A percentile compares a stretch with the other conserved stretches of the same genome.
Evolutionary conservation across 2,329 filamentous ascomycete species (phyloP).

Genomic region (Myotisia sp.): DNA sequence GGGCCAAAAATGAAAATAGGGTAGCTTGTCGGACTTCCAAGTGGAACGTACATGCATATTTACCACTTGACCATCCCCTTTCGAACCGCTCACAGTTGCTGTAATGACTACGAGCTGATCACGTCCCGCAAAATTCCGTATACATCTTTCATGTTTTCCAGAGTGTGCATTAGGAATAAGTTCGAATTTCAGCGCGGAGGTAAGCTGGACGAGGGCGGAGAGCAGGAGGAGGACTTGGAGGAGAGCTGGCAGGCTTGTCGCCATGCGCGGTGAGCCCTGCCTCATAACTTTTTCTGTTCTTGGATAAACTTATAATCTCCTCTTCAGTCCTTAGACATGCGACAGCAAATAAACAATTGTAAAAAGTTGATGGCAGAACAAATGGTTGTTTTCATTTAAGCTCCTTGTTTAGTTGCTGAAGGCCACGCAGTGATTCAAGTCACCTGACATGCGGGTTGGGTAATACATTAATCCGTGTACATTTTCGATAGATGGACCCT

Average conservation of each 20-base stretch:
- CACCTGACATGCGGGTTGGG: too few species aligned
- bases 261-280: constrained; percentile 4
- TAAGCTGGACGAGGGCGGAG: constrained; percentile 7
- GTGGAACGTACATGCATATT: constrained; percentile 90
- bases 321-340: too few species aligned
- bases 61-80: constrained; percentile 81
- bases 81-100: constrained; percentile 67
- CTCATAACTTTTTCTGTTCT: constrained; percentile 2
- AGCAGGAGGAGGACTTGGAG: constrained; percentile 7
- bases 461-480: too few species aligned
- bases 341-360: too few species aligned
- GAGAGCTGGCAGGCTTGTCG: constrained; percentile 8
- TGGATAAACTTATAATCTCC: too few species aligned
- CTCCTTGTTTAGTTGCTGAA: not conserved
- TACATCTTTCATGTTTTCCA: constrained; percentile 63
- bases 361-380: too few species aligned
- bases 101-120: constrained; percentile 94
- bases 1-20: not conserved
- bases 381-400: too few species aligned
- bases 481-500: too few species aligned
- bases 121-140: constrained; percentile 86
- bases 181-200: constrained; percentile 76
- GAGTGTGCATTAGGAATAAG: constrained; percentile 54
- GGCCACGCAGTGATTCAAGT: not conserved
- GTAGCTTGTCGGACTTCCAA: not conserved